Evolutionary conservation across 805 yeast species (phyloP).

Genomic region (Spathaspora boniae): DNA sequence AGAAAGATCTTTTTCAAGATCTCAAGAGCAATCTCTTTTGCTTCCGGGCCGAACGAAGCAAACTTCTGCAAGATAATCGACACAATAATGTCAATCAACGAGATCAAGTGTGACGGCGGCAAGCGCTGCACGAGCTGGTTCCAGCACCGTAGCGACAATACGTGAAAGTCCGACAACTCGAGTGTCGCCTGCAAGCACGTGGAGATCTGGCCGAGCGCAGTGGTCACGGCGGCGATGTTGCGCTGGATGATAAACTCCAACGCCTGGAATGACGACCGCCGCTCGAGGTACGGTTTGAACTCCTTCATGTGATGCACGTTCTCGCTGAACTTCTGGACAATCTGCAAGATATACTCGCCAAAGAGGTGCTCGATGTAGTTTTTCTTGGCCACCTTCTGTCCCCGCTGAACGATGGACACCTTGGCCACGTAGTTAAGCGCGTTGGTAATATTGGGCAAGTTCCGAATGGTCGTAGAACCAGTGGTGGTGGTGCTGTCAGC

Average conservation of each 20-base stretch:
- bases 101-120: constrained; percentile 52
- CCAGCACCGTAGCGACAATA: constrained; percentile 67
- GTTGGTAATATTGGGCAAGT: constrained; percentile 22
- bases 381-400: constrained; percentile 4
- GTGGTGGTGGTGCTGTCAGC: constrained; percentile 24
- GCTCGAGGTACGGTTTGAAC: constrained; percentile 66
- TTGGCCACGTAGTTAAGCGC: constrained; percentile 42
- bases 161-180: constrained; percentile 57
- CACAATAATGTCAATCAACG: constrained; percentile 69
- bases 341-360: constrained; percentile 62
- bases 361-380: constrained; percentile 29
- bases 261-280: constrained; percentile 68
- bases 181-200: constrained; percentile 81
- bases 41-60: constrained; percentile 44
- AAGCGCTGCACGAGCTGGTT: constrained; percentile 55
- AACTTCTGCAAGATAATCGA: constrained; percentile 73
- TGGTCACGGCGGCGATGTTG: constrained; percentile 49
- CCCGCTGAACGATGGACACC: constrained; percentile 14
- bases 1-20: constrained; percentile 40
- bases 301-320: constrained; percentile 73
- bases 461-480: constrained; percentile 26
- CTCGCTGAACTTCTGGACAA: constrained; percentile 77
- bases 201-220: constrained; percentile 77
- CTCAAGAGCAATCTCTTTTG: constrained; percentile 49
- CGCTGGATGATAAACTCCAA: constrained; percentile 60